Evolutionary conservation across 495 filamentous ascomycete genomes (phyloP), one percentile per base, ranked within the genome.

Genomic region (Eremomyces bilateralis): DNA sequence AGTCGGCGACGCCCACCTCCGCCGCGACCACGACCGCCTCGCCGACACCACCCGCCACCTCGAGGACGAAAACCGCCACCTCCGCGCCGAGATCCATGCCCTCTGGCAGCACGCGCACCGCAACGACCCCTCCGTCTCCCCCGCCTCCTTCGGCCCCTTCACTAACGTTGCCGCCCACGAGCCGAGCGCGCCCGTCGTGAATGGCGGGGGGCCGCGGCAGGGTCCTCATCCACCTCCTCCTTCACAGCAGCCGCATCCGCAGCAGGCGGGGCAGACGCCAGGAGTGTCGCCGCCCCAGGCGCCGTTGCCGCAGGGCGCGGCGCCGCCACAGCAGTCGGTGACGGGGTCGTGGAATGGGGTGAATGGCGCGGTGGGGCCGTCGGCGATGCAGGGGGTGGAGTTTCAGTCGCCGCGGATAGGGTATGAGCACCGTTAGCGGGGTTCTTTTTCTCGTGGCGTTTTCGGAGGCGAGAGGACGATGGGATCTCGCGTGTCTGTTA

Each of bases 31-130:
- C 31, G 36, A 37, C 3, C 37, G 41, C 15, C 35, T 49, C 17
- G 40, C 44, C 20, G 46, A 49, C 15, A 43, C 20, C 15, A 34
- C 29, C 25, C 34, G 46, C 31, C 29, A 39, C 15, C 30, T 35
- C 20, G 39, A 43, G 27, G 44, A 49, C 19, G 46, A 49, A 30
- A 44, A 39, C 21, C 38, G 46, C 15, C 24, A 40, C 5, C 20
- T 49, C 10, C 40, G 44, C 20, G 40, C 36, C 30, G 46, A 49
- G 29, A 12, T 49, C 2, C 25, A 34, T 21, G 17, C 43, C 21
- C 21, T 44, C 21, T 49, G 46, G 46, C 43, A 49, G 29, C 43
- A 46, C 15, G 38, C 46, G 17, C 37, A 40, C 16, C 46, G 46
- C 21, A 29, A 42, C 13, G 46, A 49, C 15, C 46, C 46, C 3